Base-by-base conservation (phyloP, 805 yeast species). In the Candida coleopterorum region DNA sequence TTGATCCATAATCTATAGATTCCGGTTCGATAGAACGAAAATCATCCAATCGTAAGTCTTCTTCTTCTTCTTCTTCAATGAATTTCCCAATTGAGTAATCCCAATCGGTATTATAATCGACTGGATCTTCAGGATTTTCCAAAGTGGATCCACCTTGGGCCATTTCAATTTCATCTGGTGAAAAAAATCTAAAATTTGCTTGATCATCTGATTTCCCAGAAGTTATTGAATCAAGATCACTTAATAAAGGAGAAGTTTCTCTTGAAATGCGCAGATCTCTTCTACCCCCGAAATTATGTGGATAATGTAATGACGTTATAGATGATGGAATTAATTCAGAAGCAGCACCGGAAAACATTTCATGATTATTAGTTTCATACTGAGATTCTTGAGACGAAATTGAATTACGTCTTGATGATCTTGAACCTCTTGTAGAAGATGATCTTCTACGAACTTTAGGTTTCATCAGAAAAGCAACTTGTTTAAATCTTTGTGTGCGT, bases 101-200 rank as follows among this genome's bases (percentile, higher is more conserved):
- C 83, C 93, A 83, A 46, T 77, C 70, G 6, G 85, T 79, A 51
- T 84, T 81, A 50, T 79, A 84, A 52, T 84, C 93, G 16, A 83
- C 74, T 0, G 74, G 72, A 22, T 71, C 67, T 22, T 60, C 64
- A 2, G 72, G 68, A 47, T 75, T 72, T 43, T 79, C 85, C 46
- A 81, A 54, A 2, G 90, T 81, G 2, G 96, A 85, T 1, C 90
- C 72, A 32, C 96, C 96, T 37, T 85, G 93, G 0, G 97, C 97
- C 34, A 73, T 68, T 49, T 83, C 89, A 31, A 90, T 81, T 46
- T 87, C 93, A 38, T 84, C 86, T 4, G 82, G 69, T 9, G 90
- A 78, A 59, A 90, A 90, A 55, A 89, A 90, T 42, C 78, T 74
- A 63, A 93, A 90, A 38, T 79, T 68, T 10, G 53, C 50, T 25